phyloP scores from a whole-genome alignment of 371 early-diverging fungal species.

The Lichtheimia corymbifera region DNA sequence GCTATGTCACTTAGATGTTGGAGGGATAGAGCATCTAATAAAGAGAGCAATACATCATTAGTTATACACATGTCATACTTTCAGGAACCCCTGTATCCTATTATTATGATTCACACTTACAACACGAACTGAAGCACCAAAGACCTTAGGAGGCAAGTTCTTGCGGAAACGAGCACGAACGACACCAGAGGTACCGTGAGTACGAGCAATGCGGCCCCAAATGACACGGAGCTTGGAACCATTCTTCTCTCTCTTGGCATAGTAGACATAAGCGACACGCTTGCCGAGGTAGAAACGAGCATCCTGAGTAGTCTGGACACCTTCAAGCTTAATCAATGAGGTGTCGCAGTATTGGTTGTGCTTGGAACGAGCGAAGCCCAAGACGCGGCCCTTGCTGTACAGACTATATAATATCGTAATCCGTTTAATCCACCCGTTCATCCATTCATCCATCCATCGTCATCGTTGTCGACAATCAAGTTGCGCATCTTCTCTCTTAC shows the following conservation, averaged over 20 bases:
- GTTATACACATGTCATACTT: background rate
- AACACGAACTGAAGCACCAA: constrained; percentile 92
- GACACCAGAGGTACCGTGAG: constrained; percentile 95
- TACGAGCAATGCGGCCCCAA: constrained; percentile 95
- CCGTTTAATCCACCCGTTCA: constrained; percentile 13
- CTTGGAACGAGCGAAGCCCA: constrained; percentile 93
- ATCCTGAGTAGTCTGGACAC: constrained; percentile 86
- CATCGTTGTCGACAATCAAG: background rate
- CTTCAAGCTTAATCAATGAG: constrained; percentile 92
- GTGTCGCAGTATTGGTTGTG: constrained; percentile 88
- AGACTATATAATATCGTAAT: constrained; percentile 73
- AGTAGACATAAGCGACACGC: constrained; percentile 83
- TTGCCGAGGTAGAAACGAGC: constrained; percentile 91
- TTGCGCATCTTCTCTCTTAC: background rate
- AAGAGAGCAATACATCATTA: background rate
- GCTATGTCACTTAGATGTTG: constrained; percentile 7
- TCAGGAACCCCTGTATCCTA: background rate
- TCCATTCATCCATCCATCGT: constrained; percentile 20
- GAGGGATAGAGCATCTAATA: constrained; percentile 13
- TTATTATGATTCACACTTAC: constrained; percentile 58
- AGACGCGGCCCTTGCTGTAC: constrained; percentile 95
- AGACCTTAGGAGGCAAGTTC: constrained; percentile 94
- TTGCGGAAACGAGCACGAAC: constrained; percentile 96
- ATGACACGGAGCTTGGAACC: constrained; percentile 93
- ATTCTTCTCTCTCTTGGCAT: constrained; percentile 86